Percentiles rank a stretch among this genome's conserved stretches.
phyloP scores from a whole-genome alignment of 805 yeast species.

The Kluyveromyces aestuarii region DNA sequence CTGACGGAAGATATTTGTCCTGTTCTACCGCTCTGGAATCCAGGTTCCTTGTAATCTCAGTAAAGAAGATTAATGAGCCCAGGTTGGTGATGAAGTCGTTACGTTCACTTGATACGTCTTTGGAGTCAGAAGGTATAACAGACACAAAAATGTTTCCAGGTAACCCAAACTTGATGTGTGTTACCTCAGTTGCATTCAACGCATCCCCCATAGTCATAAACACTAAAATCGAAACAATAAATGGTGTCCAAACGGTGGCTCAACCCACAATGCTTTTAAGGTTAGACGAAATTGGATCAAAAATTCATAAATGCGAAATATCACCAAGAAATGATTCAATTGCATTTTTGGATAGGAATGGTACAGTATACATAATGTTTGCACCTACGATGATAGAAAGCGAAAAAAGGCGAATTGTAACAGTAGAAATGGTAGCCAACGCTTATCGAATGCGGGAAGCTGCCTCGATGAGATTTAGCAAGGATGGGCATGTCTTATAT shows the following conservation, averaged over 20 bases:
- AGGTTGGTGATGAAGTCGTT: conserved; percentile 60
- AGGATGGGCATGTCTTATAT: conserved; percentile 72
- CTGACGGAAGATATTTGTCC: conserved; percentile 58
- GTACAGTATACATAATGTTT: conserved; percentile 60
- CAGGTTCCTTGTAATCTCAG: conserved; percentile 64
- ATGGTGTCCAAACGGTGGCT: conserved; percentile 36
- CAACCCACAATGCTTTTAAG: conserved; percentile 54
- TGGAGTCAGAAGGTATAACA: conserved; percentile 87
- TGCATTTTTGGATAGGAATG: conserved; percentile 72
- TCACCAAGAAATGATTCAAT: conserved; percentile 84
- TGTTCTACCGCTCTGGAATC: conserved; percentile 66
- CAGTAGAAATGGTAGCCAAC: conserved; percentile 70
- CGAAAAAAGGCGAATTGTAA: conserved; percentile 38
- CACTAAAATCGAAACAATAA: conserved; percentile 43
- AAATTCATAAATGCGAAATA: conserved; percentile 62
- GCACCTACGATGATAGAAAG: conserved; percentile 51
- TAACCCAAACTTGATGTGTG: conserved; percentile 43
- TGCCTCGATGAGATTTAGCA: conserved; percentile 70
- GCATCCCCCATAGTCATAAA: conserved; percentile 63
- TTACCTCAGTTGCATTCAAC: conserved; percentile 52
- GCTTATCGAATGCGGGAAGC: conserved; percentile 66
- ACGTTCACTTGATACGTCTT: conserved; percentile 50
- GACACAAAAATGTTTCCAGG: conserved; percentile 66
- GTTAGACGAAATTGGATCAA: conserved; percentile 72
- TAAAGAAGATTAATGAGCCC: conserved; percentile 55